phyloP scores from a whole-genome alignment of 768 basidiomycete genomes.

The Crassisporium funariophilum region DNA sequence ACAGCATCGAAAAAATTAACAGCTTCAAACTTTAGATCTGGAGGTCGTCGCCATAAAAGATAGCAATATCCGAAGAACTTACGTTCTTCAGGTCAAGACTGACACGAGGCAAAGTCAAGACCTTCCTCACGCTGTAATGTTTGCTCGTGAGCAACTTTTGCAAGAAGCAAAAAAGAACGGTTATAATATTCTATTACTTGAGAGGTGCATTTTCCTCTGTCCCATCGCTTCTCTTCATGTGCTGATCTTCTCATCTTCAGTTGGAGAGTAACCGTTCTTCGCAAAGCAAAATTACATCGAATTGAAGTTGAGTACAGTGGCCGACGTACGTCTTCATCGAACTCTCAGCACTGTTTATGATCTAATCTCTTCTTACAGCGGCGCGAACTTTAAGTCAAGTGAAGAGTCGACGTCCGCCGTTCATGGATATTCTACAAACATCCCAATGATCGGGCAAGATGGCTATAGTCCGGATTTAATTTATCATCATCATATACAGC shows the following conservation, averaged over 20 bases:
- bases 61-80: slow-evolving; percentile 57
- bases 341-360: slow-evolving; percentile 8
- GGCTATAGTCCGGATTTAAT: too few relatives aligned
- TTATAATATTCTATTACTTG: slow-evolving; percentile 64
- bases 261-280: slow-evolving; percentile 68
- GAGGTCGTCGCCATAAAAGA: slow-evolving; percentile 59
- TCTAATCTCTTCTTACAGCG: slow-evolving; percentile 32
- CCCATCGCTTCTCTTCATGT: slow-evolving; percentile 6
- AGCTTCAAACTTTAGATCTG: slow-evolving; percentile 43
- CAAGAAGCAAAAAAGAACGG: slow-evolving; percentile 54
- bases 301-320: slow-evolving; percentile 72
- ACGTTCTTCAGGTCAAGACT: slow-evolving; percentile 59
- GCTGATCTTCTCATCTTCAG: slow-evolving; percentile 33
- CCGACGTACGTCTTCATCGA: slow-evolving; percentile 44
- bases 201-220: slow-evolving; percentile 50
- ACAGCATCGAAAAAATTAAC: slow-evolving; percentile 2
- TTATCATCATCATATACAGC: too few relatives aligned
- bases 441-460: too few relatives aligned
- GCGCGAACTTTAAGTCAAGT: slow-evolving; percentile 56
- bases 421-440: slow-evolving; percentile 63
- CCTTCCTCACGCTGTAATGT: slow-evolving; percentile 54
- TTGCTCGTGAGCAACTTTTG: slow-evolving; percentile 66
- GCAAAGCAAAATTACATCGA: slow-evolving; percentile 62
- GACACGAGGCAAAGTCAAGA: slow-evolving; percentile 44
- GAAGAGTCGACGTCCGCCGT: slow-evolving; percentile 58